phyloP scores from a whole-genome alignment of 805 yeast genomes.

The Candida wancherniae region DNA sequence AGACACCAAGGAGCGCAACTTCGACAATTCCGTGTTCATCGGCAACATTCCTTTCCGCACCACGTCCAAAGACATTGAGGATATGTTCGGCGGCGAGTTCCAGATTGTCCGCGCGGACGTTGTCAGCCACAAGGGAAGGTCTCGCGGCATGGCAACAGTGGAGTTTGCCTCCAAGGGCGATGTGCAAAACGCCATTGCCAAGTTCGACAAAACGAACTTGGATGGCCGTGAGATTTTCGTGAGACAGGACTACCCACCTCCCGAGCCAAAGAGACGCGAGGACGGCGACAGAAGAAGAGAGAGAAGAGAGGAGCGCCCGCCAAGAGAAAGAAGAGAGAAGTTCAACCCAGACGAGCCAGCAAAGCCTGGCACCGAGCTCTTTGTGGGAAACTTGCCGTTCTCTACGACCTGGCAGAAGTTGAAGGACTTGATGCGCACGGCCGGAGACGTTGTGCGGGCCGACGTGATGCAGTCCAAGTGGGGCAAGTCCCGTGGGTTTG shows the following conservation, averaged over 20 bases:
- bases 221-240: constrained; percentile 80
- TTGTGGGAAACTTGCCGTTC: constrained; percentile 79
- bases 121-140: constrained; percentile 69
- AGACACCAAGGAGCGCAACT: constrained; percentile 32
- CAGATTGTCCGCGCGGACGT: constrained; percentile 76
- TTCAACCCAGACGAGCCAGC: constrained; percentile 14
- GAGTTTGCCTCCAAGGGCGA: constrained; percentile 65
- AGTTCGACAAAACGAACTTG: constrained; percentile 60
- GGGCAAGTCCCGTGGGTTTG: constrained; percentile 83
- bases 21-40: constrained; percentile 63
- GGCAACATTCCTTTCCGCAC: constrained; percentile 70
- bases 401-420: constrained; percentile 79
- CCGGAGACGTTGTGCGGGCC: constrained; percentile 77
- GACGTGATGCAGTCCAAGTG: constrained; percentile 62
- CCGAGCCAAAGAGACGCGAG: constrained; percentile 34
- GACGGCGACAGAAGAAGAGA: constrained; percentile 23
- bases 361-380: constrained; percentile 52
- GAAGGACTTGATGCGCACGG: constrained; percentile 75
- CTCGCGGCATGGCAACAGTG: constrained; percentile 89
- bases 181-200: constrained; percentile 66
- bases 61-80: constrained; percentile 55
- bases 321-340: constrained; percentile 12
- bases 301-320: constrained; percentile 15
- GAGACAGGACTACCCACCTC: constrained; percentile 88
- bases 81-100: constrained; percentile 45